Base-by-base conservation (phyloP, 441 rosid species). In the Erysimum pusillum region DNA sequence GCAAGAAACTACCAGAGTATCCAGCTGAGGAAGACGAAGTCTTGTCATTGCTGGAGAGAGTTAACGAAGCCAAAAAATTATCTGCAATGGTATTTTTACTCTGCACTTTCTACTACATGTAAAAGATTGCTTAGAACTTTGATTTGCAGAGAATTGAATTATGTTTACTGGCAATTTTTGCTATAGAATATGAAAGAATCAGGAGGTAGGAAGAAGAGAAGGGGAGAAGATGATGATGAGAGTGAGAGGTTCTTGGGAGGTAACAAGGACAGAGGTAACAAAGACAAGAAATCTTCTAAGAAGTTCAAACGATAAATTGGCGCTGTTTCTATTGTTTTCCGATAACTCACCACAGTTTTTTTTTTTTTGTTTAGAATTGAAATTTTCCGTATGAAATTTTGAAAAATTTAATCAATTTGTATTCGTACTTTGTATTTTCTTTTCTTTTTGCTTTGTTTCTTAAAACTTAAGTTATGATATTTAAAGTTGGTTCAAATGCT, bases 11-110 rank as follows among this genome's bases (percentile, higher is more conserved):
- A 39, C 91, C 91, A 0, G 83, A 87, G 73, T 89, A 79, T 75
- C 90, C 94, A 53, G 89, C 98, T 64, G 81, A 85, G 59, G 90
- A 93, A 83, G 97, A 89, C 53, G 98, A 93, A 77, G 96, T 91
- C 70, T 80, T 96, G 84, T 80, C 89, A 64, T 71, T 92, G 74
- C 54, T 80, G 76, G 98, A 93, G 76, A 87, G 85, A 63, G 96
- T 94, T 6, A 11, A 82, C 0, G 98, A 96, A 79, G 98, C 96
- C 63, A 90, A 91, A 85, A 86, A 92, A 70, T 61, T 89, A 60
- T 78, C 98, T 1, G 81, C 72, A 36, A 84, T 57, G 96, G 97
- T 94, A 90, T 57, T 36, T 14, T 51, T 22, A 17, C 58, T 54
- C 52, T n/a, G 11, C 13, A 66, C 2, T 63, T 46, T 39, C 14